phyloP scores from a whole-genome alignment of 2,329 filamentous ascomycete genomes.

The Sphaceloma murrayae region DNA sequence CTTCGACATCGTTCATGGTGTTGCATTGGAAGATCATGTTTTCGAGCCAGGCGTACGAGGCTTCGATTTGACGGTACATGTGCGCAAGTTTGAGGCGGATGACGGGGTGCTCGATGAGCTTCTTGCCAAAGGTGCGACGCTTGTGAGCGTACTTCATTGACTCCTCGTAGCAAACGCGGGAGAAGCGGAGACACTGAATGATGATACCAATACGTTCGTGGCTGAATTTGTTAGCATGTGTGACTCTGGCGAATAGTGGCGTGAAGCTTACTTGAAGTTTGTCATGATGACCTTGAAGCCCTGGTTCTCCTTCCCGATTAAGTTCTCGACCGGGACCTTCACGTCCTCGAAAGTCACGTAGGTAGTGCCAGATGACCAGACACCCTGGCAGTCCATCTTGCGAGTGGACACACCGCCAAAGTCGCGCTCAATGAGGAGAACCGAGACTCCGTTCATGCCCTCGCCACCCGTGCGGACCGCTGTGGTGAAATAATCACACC shows the following conservation, averaged over 20 bases:
- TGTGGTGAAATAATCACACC: slow-evolving; percentile 95
- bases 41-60: slow-evolving; percentile 94
- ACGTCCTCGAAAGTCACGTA: slow-evolving; percentile 99
- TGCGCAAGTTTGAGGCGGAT: slow-evolving; percentile 96
- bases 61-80: slow-evolving; percentile 97
- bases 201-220: slow-evolving; percentile 98
- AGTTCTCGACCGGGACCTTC: slow-evolving; percentile 97
- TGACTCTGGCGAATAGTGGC: slow-evolving; percentile 30
- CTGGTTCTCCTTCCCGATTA: slow-evolving; percentile 95
- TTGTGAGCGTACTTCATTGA: slow-evolving; percentile 95
- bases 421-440: slow-evolving; percentile 83
- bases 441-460: slow-evolving; percentile 86
- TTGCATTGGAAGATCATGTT: slow-evolving; percentile 88
- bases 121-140: slow-evolving; percentile 91
- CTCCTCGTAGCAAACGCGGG: slow-evolving; percentile 94
- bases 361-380: slow-evolving; percentile 89
- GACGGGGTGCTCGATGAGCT: slow-evolving; percentile 90
- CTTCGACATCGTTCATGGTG: slow-evolving; percentile 87
- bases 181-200: slow-evolving; percentile 93
- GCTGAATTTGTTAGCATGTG: slow-evolving; percentile 91
- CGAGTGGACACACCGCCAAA: slow-evolving; percentile 80
- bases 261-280: slow-evolving; percentile 58
- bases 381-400: slow-evolving; percentile 96
- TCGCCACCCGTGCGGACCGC: slow-evolving; percentile 77
- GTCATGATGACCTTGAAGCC: slow-evolving; percentile 99